Conservation (phyloP, 2,329 filamentous ascomycete species). For the Helotiales sp. region DNA sequence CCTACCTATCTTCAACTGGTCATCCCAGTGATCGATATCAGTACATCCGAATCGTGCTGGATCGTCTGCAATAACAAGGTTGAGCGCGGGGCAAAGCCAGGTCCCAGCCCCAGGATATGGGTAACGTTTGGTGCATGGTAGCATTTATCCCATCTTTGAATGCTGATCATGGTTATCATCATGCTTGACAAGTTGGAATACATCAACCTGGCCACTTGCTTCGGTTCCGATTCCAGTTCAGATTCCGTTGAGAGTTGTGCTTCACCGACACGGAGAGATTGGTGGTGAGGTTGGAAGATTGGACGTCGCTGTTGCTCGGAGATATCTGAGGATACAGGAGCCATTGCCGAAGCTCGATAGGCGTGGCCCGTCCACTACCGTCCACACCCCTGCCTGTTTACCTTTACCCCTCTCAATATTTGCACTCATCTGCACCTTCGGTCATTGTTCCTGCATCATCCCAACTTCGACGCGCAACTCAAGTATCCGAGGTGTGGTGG, state of each 20-base stretch:
- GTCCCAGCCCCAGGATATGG: neutral
- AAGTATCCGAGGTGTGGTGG: neutral
- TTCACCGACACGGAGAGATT: neutral
- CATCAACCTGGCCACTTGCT: neutral
- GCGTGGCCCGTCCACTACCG: neutral
- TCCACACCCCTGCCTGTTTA: neutral
- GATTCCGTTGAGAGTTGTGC: neutral
- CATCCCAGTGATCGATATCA: neutral
- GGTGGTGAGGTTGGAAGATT: neutral
- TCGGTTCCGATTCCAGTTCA: neutral
- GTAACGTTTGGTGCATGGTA: constrained; percentile 15
- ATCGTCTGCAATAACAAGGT: neutral
- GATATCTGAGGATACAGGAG: neutral
- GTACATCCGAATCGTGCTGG: neutral
- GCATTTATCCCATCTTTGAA: constrained; percentile 6
- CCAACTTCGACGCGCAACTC: neutral
- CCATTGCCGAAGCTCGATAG: neutral
- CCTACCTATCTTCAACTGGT: neutral
- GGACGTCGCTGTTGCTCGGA: neutral
- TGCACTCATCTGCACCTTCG: neutral
- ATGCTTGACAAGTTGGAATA: neutral
- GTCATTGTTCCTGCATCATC: constrained; percentile 1
- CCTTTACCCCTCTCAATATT: neutral
- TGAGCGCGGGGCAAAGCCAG: constrained; percentile 6
- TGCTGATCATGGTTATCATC: neutral